Evolutionary conservation across 306 rosid genomes (phyloP).

Genomic region (Acmispon strigosus): DNA sequence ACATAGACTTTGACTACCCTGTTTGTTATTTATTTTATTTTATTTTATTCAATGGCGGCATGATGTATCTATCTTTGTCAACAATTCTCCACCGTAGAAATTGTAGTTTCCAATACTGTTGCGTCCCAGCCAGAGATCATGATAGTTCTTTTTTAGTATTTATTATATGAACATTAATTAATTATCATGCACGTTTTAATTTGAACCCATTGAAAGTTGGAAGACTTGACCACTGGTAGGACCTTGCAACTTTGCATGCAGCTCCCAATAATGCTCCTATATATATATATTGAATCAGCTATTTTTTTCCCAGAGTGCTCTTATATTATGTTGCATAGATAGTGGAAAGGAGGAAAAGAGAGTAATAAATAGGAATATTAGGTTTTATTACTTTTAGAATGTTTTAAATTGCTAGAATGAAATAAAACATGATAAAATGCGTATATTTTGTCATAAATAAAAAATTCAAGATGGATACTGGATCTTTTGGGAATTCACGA

Average conservation of each 20-base stretch:
- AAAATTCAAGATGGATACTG: too few species aligned
- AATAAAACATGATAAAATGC: too few species aligned
- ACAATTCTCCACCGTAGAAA: neutral
- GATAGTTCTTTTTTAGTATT: neutral
- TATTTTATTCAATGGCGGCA: neutral
- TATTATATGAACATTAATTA: neutral
- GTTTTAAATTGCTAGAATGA: too few species aligned
- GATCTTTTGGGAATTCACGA: too few species aligned
- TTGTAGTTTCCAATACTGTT: neutral
- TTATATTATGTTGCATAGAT: too few species aligned
- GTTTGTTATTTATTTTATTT: neutral
- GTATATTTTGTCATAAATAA: too few species aligned
- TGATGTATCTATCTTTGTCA: neutral
- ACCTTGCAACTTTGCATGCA: neutral
- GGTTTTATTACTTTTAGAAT: too few species aligned
- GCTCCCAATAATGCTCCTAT: neutral
- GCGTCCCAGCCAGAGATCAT: neutral
- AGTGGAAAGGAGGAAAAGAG: too few species aligned
- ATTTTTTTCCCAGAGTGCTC: too few species aligned
- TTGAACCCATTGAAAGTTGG: neutral
- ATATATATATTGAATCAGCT: neutral
- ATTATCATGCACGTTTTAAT: neutral
- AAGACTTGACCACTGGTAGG: slow-evolving; percentile 1
- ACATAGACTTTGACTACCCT: too few species aligned
- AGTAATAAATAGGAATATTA: too few species aligned